Base-by-base conservation (phyloP, 2,329 filamentous ascomycete genomes). In the Epichloe sylvatica region DNA sequence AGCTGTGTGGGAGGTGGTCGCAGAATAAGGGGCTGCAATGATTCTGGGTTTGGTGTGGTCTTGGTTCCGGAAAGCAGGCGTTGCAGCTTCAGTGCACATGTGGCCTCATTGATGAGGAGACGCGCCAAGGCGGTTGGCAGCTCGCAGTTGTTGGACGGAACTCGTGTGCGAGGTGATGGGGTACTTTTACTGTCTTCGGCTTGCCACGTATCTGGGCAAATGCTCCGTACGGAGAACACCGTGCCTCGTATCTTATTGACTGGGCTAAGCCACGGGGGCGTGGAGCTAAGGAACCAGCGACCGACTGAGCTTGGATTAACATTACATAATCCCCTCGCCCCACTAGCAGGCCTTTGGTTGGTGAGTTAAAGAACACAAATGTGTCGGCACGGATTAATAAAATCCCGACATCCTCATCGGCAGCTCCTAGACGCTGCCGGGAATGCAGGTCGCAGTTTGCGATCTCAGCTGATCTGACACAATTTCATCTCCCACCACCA, bases 1-100 rank as follows among this genome's bases (percentile, higher is more conserved):
- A 38, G 53, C 58, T 53, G 47, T 52, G 50, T 52, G 50, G 50
- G 45, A 41, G 51, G 51, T 49, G 19, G 39, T 21, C 25, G 34
- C 13, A 38, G 50, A 49, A 53, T 45, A 40, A 50, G 45, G 46
- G 51, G 46, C 46, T 17, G 39, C 45, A 37, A 37, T 49, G 17
- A 34, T 47, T 38, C 11, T n/a, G 30, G 25, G 40, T 17, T 25
- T 19, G 35, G 23, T 35, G 45, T 43, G 45, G 25, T 35, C 23
- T 36, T 25, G 45, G 35, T 36, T 48, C 34, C 34, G 44, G 45
- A 25, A 7, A 25, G 34, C 21, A 17, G 38, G 37, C n/a, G 19
- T 47, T 15, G 40, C n/a, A 25, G 17, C n/a, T 36, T 33, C 35
- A 19, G n/a, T 37, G 36, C 40, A 49, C 47, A 51, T 45, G 45